Evolutionary conservation across 768 basidiomycete genomes (phyloP), one percentile per base, ranked within the genome.

Genomic region (Kwoniella sp.): DNA sequence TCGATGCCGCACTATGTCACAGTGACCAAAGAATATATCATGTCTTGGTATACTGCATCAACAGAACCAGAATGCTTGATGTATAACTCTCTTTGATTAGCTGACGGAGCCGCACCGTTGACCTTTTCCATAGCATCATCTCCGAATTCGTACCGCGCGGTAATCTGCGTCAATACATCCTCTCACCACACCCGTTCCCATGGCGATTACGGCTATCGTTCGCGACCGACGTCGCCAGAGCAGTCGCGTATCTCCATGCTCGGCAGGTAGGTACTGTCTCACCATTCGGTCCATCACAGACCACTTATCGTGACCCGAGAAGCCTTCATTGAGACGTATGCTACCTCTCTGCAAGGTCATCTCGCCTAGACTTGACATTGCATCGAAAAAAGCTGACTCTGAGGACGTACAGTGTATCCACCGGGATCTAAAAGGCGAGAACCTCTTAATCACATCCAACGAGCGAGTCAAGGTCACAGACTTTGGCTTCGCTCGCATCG

Each of bases 391-490:
- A n/a, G n/a, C 22, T 61, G 59, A n/a, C n/a, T n/a, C n/a, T n/a
- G n/a, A n/a, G n/a, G n/a, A 22, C 1, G 2, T 30, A 22, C 65
- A 84, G 77, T 83, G 83, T 66, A 83, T 85, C 58, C 84, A 85
- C 66, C 80, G 84, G 11, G 95, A 99, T 82, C 85, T 99, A 69
- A 99, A 99, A 81, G 94, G 93, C 38, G 95, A 98, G 83, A 99
- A 99, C 72, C 85, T 98, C 28, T 87, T 98, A n/a, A 88, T 97
- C 23, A 97, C 94, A 0, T 83, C 89, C 38, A 99, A 99, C 74
- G 91, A 92, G 23, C 87, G 95, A 50, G 85, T 98, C 75, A 99
- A 98, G 83, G 89, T 97, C 72, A 96, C 94, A n/a, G 95, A 99
- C 77, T 99, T 99, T 81, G 95, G 95, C 0, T 95, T 97, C 73